Conservation (phyloP, 75 land plant genomes). For the Chamaecyparis obtusa region DNA sequence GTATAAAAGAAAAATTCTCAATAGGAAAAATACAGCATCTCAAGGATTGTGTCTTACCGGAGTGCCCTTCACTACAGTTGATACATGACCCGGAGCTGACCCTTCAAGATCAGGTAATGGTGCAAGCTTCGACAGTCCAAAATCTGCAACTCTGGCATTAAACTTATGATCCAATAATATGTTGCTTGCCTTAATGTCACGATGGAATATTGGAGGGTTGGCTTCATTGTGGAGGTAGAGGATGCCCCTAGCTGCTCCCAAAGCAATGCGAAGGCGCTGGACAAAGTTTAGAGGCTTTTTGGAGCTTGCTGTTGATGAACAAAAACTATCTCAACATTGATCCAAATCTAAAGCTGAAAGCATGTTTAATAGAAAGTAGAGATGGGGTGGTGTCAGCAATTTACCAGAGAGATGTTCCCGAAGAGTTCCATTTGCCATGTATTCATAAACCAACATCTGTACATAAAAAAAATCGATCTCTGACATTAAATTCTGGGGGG, state of each 20-base stretch:
- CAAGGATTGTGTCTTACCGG: conserved; percentile 35
- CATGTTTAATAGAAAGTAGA: not conserved
- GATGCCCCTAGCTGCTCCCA: not conserved
- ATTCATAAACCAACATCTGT: conserved; percentile 23
- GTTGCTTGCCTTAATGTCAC: conserved; percentile 24
- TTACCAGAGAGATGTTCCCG: conserved; percentile 36
- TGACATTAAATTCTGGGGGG: not conserved
- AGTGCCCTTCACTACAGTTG: conserved; percentile 89
- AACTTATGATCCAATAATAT: too few relatives aligned
- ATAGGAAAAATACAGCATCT: too few relatives aligned
- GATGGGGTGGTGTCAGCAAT: not conserved
- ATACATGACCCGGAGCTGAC: conserved; percentile 48
- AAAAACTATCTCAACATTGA: not conserved
- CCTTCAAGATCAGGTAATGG: conserved; percentile 68
- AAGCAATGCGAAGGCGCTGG: too few relatives aligned
- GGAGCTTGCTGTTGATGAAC: conserved; percentile 15
- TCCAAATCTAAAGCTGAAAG: not conserved
- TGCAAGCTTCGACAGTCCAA: conserved; percentile 72
- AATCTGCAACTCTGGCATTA: conserved; percentile 29
- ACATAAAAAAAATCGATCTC: not conserved
- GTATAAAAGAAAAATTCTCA: not conserved
- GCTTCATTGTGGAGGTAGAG: conserved; percentile 68
- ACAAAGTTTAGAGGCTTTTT: conserved; percentile 16
- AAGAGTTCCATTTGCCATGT: conserved; percentile 43
- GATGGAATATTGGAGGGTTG: conserved; percentile 66